Evolutionary conservation across 345 rosid species (phyloP), one percentile per base, ranked within the genome.

Genomic region (Citrus medica): DNA sequence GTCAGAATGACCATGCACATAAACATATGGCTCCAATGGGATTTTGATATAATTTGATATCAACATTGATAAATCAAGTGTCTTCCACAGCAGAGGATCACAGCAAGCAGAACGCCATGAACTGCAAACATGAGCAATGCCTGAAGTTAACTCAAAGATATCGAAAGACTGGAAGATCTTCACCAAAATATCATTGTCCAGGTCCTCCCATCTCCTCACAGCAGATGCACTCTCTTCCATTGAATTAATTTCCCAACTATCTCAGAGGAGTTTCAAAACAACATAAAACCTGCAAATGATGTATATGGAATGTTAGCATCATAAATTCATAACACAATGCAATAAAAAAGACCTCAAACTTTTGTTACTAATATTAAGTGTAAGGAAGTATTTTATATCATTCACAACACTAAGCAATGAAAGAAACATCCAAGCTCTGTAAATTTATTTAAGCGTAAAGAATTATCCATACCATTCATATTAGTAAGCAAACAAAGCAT

Each of bases 1-100:
- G 78, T 93, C 92, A 2, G 92, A 95, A 4, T 76, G 79, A 17
- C 81, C 85, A 69, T 84, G 84, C 21, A 95, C 97, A 66, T 93
- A 92, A 46, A 95, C 98, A 71, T 88, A 93, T 69, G 98, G 98
- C 79, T 86, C 89, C 27, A 82, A 73, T 0, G 93, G 97, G 80
- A 86, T 89, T 82, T 84, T 91, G 85, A 95, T 93, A 88, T 84
- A 93, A 79, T 89, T 84, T 22, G 98, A 93, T 80, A 70, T 85
- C 87, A 91, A 67, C 79, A 76, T 81, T 1, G 98, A 93, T 55
- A 95, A 81, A 83, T 95, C 98, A 53, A 95, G 95, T 1, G 91
- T 92, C 79, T 84, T 92, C 98, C 99, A 93, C 0, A 92, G 85
- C 56, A 90, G 70, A n/a, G 98, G 98, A 87, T 95, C 97, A 19